Evolutionary conservation across 1,139 yeast genomes (phyloP).

Genomic region (Geotrichum restrictum): DNA sequence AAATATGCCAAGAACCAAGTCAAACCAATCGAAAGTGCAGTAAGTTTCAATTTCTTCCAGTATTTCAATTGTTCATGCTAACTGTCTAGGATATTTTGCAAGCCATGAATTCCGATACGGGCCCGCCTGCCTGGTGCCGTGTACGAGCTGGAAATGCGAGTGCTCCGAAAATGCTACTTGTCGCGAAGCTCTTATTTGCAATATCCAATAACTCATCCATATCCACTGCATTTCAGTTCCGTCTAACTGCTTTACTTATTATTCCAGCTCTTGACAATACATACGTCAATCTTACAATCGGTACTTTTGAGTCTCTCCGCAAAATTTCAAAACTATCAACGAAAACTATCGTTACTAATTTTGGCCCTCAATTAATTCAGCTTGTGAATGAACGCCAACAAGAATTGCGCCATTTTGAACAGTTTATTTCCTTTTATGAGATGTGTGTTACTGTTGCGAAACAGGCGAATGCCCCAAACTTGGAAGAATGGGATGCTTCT

Average conservation of each 20-base stretch:
- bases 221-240: conserved; percentile 23
- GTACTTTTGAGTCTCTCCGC: conserved; percentile 23
- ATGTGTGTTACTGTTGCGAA: conserved; percentile 16
- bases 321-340: conserved; percentile 17
- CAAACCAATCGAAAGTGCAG: conserved; percentile 22
- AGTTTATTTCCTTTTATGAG: conserved; percentile 18
- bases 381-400: conserved; percentile 16
- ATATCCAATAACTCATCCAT: conserved; percentile 24
- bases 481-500: conserved; percentile 12
- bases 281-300: conserved; percentile 20
- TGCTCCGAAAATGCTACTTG: conserved; percentile 18
- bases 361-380: conserved; percentile 19
- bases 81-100: conserved; percentile 10
- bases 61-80: not conserved
- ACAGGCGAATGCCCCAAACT: conserved; percentile 9
- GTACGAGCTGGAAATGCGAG: conserved; percentile 14
- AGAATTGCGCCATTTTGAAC: conserved; percentile 11
- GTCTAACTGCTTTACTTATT: conserved; percentile 22
- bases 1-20: conserved; percentile 19
- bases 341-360: conserved; percentile 15
- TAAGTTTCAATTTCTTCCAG: conserved; percentile 8
- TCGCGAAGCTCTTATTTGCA: conserved; percentile 24
- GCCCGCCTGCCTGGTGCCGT: conserved; percentile 23
- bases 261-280: conserved; percentile 20
- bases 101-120: conserved; percentile 12